Base-by-base conservation (phyloP, 1,139 yeast species). In the Protomyces lactucae-debilis region DNA sequence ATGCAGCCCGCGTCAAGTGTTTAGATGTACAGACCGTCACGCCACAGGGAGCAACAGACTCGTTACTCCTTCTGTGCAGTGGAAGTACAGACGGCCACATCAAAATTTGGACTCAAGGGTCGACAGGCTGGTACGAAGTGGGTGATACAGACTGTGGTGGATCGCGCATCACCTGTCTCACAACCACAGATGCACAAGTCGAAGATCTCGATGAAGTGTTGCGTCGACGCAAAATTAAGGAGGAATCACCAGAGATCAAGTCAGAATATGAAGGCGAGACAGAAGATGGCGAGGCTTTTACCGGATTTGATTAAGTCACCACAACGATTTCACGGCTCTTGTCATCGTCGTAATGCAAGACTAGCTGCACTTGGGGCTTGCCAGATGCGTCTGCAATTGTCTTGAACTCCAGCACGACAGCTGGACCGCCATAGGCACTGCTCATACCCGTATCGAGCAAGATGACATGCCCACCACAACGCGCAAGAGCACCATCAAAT, bases 1-100 rank as follows among this genome's bases (percentile, higher is more conserved):
- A 60, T 52, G 35, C 39, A 12, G 36, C 59, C 9, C 45, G 64
- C n/a, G 59, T 60, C 54, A 60, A 60, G 32, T 56, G 59, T 32
- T 28, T 60, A 18, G 48, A 56, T 9, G 28, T 36, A 16, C 37
- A 45, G 1, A 45, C 10, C 9, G 43, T 55, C 40, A 25, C 25
- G 3, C 57, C 57, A 2, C 52, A 59, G 16, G 45, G 35, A 8
- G 21, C 40, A 4, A 40, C 25, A 4, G 52, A 39, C n/a, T 67
- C 45, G 64, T 61, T 52, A 39, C 56, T 61, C 5, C 86, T 82
- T 72, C 77, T 95, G 73, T 81, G 88, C 0, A 87, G 96, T 1
- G 90, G 91, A 12, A 88, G 97, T 0, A 89, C 97, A 0, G 98
- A 93, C 74, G 98, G 99, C 48, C 87, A 84, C 71, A 85, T 93